These are phyloP conservation scores for Botrytis fabae DNA, from an alignment of 2,329 filamentous ascomycete species.

Conservation along the genomic window DNA sequence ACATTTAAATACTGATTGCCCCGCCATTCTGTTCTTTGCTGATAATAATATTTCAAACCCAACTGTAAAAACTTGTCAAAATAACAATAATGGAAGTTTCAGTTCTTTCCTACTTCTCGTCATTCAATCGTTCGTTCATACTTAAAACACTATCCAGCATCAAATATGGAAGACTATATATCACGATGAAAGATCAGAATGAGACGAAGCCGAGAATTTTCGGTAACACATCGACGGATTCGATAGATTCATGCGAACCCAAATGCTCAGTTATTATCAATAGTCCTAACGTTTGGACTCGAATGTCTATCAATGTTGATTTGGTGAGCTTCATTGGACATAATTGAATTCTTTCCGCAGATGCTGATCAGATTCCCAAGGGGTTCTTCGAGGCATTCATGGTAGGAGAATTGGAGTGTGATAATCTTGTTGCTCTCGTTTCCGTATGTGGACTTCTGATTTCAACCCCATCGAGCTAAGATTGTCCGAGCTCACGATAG, in stretches of 20 bases:
- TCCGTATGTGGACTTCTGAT: neutral
- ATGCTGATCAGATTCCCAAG: neutral
- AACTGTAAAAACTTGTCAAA: neutral
- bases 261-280: neutral
- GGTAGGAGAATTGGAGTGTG: slow-evolving; percentile 65
- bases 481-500: neutral
- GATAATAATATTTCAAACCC: neutral
- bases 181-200: slow-evolving; percentile 7
- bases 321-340: neutral
- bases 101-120: neutral
- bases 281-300: slow-evolving; percentile 9
- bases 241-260: neutral
- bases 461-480: neutral
- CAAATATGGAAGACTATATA: slow-evolving; percentile 18
- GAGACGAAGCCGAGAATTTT: neutral
- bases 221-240: neutral
- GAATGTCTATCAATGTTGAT: slow-evolving; percentile 11
- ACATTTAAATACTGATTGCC: neutral
- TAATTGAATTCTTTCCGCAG: neutral
- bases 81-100: neutral
- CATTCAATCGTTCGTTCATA: slow-evolving; percentile 5
- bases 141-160: neutral
- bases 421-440: slow-evolving; percentile 52
- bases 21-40: neutral
- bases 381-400: slow-evolving; percentile 55